A percentile compares a stretch with the other conserved stretches of the same genome.
These are phyloP conservation scores for Suhomyces chickasaworum DNA, from an alignment of 1,139 yeast genomes.

Conservation along the genomic window DNA sequence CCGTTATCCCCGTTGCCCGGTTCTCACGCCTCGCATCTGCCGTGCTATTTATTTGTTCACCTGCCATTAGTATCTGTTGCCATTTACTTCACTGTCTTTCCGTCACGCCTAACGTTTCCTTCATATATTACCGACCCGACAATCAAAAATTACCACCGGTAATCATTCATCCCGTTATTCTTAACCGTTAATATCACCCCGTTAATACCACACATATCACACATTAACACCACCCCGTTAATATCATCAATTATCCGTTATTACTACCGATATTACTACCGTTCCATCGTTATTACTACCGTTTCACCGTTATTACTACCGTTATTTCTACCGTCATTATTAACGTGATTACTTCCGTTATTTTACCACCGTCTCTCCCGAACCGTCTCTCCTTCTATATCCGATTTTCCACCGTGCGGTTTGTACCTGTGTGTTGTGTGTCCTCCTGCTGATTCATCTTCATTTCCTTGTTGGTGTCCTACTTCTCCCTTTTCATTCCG, in stretches of 20 bases:
- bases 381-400: neutral
- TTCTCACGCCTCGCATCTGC: constrained; percentile 7
- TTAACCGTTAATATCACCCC: neutral
- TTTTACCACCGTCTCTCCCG: neutral
- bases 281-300: neutral
- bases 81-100: neutral
- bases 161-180: neutral
- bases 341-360: neutral
- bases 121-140: neutral
- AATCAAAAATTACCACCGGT: constrained; percentile 1
- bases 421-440: constrained; percentile 3
- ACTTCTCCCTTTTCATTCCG: neutral
- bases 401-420: constrained; percentile 3
- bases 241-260: too few species aligned
- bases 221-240: neutral
- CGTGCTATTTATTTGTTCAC: constrained; percentile 4
- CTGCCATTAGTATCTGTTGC: constrained; percentile 1
- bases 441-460: neutral
- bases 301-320: neutral
- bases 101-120: neutral
- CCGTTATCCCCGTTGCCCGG: constrained; percentile 6
- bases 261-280: neutral
- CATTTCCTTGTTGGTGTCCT: neutral
- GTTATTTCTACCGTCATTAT: neutral
- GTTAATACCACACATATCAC: neutral